phyloP scores from a whole-genome alignment of 352 stramenopile species.

The Blastocystis sp. region DNA sequence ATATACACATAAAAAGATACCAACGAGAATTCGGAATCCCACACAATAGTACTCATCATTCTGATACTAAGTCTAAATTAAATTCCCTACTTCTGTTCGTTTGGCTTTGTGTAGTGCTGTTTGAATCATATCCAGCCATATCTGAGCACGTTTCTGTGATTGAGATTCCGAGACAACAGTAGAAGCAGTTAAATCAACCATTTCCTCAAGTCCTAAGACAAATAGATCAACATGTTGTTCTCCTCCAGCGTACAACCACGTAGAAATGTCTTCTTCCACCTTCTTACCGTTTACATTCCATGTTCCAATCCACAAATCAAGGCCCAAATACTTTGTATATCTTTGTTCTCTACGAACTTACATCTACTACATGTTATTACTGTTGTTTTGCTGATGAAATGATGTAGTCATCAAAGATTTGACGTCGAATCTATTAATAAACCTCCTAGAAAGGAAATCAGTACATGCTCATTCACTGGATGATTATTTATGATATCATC shows the following conservation, averaged over 20 bases:
- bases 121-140: slow-evolving; percentile 81
- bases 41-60: slow-evolving; percentile 71
- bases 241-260: slow-evolving; percentile 68
- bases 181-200: slow-evolving; percentile 97
- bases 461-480: background rate
- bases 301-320: slow-evolving; percentile 78
- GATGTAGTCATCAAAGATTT: slow-evolving; percentile 50
- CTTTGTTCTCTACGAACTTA: slow-evolving; percentile 20
- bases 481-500: slow-evolving; percentile 35
- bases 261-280: slow-evolving; percentile 73
- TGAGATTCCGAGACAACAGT: slow-evolving; percentile 96
- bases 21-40: slow-evolving; percentile 86
- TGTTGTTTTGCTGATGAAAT: background rate
- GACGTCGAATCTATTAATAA: slow-evolving; percentile 35
- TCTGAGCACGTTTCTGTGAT: slow-evolving; percentile 77
- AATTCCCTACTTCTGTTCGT: background rate
- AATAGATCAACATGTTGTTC: slow-evolving; percentile 71
- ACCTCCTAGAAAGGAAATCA: background rate
- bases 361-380: background rate
- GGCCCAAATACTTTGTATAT: slow-evolving; percentile 28
- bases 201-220: slow-evolving; percentile 90
- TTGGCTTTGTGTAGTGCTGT: slow-evolving; percentile 76
- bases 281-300: slow-evolving; percentile 99
- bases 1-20: slow-evolving; percentile 90
- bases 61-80: slow-evolving; percentile 24